Evolutionary conservation across 495 filamentous ascomycete species (phyloP).

Genomic region (Podospora pseudoanserina): DNA sequence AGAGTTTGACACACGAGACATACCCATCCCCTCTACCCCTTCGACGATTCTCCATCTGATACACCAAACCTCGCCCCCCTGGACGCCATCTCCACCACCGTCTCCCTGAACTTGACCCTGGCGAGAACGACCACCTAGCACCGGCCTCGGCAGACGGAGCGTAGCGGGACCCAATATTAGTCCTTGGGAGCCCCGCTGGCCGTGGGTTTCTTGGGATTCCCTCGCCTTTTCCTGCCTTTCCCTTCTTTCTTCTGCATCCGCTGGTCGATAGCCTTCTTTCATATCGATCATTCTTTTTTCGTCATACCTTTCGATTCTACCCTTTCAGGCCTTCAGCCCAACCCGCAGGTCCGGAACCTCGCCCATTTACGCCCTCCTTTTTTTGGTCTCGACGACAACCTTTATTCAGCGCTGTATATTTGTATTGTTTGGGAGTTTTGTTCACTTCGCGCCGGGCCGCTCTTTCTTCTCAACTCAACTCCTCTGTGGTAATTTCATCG

Average conservation of each 20-base stretch:
- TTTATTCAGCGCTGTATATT: slow-evolving; percentile 20
- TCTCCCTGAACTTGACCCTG: background rate
- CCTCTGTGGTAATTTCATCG: background rate
- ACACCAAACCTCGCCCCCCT: slow-evolving; percentile 32
- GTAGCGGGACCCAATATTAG: slow-evolving; percentile 39
- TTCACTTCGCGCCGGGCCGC: slow-evolving; percentile 11
- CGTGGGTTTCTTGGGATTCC: slow-evolving; percentile 25
- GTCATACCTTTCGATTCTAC: slow-evolving; percentile 16
- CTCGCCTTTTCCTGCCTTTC: slow-evolving; percentile 28
- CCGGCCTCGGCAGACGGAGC: slow-evolving; percentile 6
- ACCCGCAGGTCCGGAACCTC: slow-evolving; percentile 49
- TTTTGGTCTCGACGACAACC: slow-evolving; percentile 31
- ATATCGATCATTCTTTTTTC: slow-evolving; percentile 37
- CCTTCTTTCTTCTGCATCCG: slow-evolving; percentile 37
- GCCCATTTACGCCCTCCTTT: slow-evolving; percentile 8
- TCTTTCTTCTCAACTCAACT: background rate
- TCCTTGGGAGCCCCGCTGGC: slow-evolving; percentile 32
- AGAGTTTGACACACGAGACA: slow-evolving; percentile 41
- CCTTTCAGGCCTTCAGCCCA: slow-evolving; percentile 13
- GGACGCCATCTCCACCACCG: slow-evolving; percentile 22
- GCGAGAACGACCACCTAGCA: slow-evolving; percentile 19
- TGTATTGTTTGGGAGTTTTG: slow-evolving; percentile 11
- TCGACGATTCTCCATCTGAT: slow-evolving; percentile 35
- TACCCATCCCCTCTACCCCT: slow-evolving; percentile 18
- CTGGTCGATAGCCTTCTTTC: slow-evolving; percentile 49